phyloP scores from a whole-genome alignment of 2,329 filamentous ascomycete species.

The Fusarium sp. region DNA sequence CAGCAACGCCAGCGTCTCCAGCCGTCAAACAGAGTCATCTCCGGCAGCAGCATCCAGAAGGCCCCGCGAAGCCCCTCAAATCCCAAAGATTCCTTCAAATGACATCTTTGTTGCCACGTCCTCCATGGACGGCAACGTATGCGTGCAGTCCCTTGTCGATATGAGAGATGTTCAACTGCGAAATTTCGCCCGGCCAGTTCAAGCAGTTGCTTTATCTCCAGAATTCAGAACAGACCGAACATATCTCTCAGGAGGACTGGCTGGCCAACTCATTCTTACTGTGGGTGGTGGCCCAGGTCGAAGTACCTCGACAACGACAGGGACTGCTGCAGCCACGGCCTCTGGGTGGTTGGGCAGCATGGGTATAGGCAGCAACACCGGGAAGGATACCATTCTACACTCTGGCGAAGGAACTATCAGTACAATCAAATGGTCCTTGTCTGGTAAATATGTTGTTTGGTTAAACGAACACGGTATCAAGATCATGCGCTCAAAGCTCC shows the following conservation, averaged over 20 bases:
- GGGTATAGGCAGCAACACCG: constrained; percentile 80
- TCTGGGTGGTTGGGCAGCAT: constrained; percentile 93
- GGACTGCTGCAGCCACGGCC: constrained; percentile 83
- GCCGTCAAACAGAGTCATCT: constrained; percentile 54
- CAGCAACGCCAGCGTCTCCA: constrained; percentile 48
- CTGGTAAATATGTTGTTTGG: constrained; percentile 94
- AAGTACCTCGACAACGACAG: constrained; percentile 88
- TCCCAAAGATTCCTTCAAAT: constrained; percentile 85
- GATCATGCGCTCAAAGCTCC: constrained; percentile 91
- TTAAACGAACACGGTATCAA: constrained; percentile 97
- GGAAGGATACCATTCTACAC: constrained; percentile 88
- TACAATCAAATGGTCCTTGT: constrained; percentile 93
- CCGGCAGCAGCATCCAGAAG: constrained; percentile 65
- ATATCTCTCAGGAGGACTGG: constrained; percentile 90
- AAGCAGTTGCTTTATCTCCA: constrained; percentile 92
- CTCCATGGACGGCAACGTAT: constrained; percentile 96
- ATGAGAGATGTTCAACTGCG: constrained; percentile 89
- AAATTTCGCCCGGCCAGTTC: constrained; percentile 93
- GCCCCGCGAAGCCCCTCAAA: constrained; percentile 62
- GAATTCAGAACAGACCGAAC: constrained; percentile 91
- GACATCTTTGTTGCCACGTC: constrained; percentile 94
- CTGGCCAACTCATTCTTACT: constrained; percentile 89
- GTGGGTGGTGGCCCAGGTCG: constrained; percentile 82
- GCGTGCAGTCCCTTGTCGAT: constrained; percentile 88
- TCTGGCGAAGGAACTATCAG: constrained; percentile 92